Evolutionary conservation across 2,329 filamentous ascomycete genomes (phyloP).

Genomic region (Apiospora hydei): DNA sequence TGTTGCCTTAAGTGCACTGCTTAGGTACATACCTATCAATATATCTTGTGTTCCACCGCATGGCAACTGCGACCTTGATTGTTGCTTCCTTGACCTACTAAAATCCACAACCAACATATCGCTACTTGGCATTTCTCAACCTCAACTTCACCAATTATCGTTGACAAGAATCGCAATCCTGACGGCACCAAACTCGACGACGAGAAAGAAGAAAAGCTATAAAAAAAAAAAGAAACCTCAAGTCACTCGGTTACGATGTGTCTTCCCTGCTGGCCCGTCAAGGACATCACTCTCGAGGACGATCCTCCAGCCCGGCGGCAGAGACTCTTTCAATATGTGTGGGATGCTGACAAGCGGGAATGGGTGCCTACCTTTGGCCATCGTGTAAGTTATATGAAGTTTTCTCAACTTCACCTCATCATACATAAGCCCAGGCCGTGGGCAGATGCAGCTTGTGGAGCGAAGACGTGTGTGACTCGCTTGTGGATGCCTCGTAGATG

Average conservation of each 20-base stretch:
- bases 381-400: constrained; percentile 33
- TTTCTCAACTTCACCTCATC: constrained; percentile 9
- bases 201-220: background rate
- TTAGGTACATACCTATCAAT: too few species aligned
- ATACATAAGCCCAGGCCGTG: background rate
- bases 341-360: constrained; percentile 36
- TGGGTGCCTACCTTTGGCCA: constrained; percentile 36
- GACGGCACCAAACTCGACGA: background rate
- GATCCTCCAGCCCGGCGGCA: constrained; percentile 40
- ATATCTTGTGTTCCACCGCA: background rate
- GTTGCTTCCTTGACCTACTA: background rate
- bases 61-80: background rate
- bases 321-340: constrained; percentile 38
- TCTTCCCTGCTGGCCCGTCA: constrained; percentile 59
- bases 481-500: background rate
- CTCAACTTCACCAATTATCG: background rate
- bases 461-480: background rate
- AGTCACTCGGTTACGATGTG: constrained; percentile 53
- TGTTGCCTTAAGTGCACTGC: background rate
- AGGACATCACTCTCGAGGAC: constrained; percentile 56
- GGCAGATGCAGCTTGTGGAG: background rate
- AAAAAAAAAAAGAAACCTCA: background rate
- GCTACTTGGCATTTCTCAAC: background rate
- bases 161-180: background rate
- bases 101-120: background rate